Evolutionary conservation across 2,329 filamentous ascomycete genomes (phyloP).

Genomic region (Mollisia scopiformis): DNA sequence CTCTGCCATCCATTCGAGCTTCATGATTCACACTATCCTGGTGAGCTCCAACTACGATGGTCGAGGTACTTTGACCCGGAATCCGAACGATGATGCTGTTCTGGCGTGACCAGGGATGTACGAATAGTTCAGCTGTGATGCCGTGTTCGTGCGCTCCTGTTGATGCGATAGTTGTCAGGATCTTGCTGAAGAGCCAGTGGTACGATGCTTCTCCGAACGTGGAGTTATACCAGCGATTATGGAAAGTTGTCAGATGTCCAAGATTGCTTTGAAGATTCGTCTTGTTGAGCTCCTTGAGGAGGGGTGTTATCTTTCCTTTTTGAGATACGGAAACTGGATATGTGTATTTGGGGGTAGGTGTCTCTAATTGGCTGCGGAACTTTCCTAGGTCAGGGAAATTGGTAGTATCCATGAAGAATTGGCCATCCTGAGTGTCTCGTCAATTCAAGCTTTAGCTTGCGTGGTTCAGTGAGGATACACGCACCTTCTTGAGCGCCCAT

Average conservation of each 20-base stretch:
- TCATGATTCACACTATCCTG: constrained; percentile 84
- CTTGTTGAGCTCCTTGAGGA: constrained; percentile 72
- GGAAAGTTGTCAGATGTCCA: constrained; percentile 74
- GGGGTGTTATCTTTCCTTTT: constrained; percentile 64
- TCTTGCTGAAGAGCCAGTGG: constrained; percentile 77
- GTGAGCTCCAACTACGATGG: constrained; percentile 84
- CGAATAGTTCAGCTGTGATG: constrained; percentile 72
- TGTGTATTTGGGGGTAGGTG: constrained; percentile 39
- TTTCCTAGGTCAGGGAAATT: constrained; percentile 66
- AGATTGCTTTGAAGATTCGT: constrained; percentile 75
- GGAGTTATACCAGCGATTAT: constrained; percentile 80
- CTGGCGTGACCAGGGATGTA: constrained; percentile 78
- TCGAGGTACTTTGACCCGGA: constrained; percentile 79
- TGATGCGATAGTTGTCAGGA: constrained; percentile 69
- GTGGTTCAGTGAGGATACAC: constrained; percentile 32
- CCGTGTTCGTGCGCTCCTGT: constrained; percentile 68
- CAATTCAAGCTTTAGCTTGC: background rate
- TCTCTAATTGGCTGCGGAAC: constrained; percentile 40
- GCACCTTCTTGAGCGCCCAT: constrained; percentile 81
- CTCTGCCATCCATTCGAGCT: constrained; percentile 36
- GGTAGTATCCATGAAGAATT: constrained; percentile 92
- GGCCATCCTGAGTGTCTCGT: constrained; percentile 60
- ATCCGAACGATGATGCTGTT: constrained; percentile 87
- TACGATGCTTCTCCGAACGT: constrained; percentile 79
- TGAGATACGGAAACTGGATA: constrained; percentile 68